Evolutionary conservation across 768 basidiomycete species (phyloP).

Genomic region (Lactifluus hygrophoroides): DNA sequence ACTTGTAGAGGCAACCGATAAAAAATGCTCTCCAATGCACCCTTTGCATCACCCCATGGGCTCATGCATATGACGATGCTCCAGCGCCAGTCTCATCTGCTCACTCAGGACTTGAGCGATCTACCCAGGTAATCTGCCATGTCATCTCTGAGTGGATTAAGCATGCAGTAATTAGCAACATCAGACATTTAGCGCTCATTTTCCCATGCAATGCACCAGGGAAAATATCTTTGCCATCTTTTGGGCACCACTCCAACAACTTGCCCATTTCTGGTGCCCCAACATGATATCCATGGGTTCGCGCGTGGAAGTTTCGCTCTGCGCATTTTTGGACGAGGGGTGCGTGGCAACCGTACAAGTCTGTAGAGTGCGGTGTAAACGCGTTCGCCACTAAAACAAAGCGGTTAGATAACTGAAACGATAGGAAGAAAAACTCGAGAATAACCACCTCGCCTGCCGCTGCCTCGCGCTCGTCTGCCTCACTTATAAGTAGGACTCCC

Average conservation of each 20-base stretch:
- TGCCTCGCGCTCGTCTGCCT: slow-evolving; percentile 36
- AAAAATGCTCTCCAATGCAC: too few species aligned
- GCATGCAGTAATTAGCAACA: background rate
- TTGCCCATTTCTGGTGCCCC: slow-evolving; percentile 64
- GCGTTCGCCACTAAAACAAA: slow-evolving; percentile 55
- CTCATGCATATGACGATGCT: too few species aligned
- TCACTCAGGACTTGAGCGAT: too few species aligned
- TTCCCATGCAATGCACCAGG: slow-evolving; percentile 49
- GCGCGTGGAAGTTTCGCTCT: slow-evolving; percentile 54
- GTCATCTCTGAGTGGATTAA: background rate
- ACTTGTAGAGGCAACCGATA: too few species aligned
- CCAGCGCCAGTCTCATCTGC: too few species aligned
- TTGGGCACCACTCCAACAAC: slow-evolving; percentile 82
- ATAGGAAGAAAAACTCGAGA: background rate
- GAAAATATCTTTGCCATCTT: slow-evolving; percentile 35
- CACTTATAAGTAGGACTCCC: slow-evolving; percentile 59
- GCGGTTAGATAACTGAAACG: slow-evolving; percentile 15
- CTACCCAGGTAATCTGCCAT: too few species aligned
- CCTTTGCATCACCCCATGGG: too few species aligned
- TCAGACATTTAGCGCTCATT: background rate
- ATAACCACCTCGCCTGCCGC: slow-evolving; percentile 65
- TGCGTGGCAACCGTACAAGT: slow-evolving; percentile 82
- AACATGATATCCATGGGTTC: slow-evolving; percentile 74
- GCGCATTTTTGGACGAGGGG: slow-evolving; percentile 61
- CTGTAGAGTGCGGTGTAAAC: slow-evolving; percentile 66